These are phyloP conservation scores for Neofusicoccum sp. DNA, from an alignment of 2,329 filamentous ascomycete species.

Conservation along the genomic window DNA sequence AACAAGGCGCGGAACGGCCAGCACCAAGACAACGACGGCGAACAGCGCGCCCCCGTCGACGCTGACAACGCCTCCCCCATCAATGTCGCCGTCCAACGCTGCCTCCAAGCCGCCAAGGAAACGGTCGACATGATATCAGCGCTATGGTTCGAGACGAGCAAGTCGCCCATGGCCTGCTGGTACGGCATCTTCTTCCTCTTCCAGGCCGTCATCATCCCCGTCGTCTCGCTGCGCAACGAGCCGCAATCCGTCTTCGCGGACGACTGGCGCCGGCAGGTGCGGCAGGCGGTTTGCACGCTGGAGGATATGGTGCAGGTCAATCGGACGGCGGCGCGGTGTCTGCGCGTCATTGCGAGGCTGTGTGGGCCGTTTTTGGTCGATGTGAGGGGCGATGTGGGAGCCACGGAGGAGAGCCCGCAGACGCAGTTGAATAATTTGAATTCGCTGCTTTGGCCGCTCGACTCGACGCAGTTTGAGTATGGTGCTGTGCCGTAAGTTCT, in stretches of 20 bases:
- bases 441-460: constrained; percentile 27
- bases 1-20: not conserved
- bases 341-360: constrained; percentile 45
- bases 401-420: constrained; percentile 25
- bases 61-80: not conserved
- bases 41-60: not conserved
- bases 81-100: not conserved
- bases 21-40: not conserved
- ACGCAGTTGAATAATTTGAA: constrained; percentile 27
- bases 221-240: constrained; percentile 51
- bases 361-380: constrained; percentile 37
- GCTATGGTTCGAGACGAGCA: not conserved
- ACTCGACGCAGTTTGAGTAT: not conserved
- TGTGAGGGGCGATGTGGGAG: constrained; percentile 3
- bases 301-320: constrained; percentile 44
- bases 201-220: constrained; percentile 53
- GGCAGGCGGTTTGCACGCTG: constrained; percentile 41
- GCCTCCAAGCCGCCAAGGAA: not conserved
- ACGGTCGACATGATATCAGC: not conserved
- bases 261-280: constrained; percentile 48
- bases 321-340: constrained; percentile 45
- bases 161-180: constrained; percentile 15
- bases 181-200: constrained; percentile 45
- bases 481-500: not conserved
- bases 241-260: constrained; percentile 40